These are phyloP conservation scores for Colletotrichum melonis DNA, from an alignment of 2,329 filamentous ascomycete species.

Conservation along the genomic window DNA sequence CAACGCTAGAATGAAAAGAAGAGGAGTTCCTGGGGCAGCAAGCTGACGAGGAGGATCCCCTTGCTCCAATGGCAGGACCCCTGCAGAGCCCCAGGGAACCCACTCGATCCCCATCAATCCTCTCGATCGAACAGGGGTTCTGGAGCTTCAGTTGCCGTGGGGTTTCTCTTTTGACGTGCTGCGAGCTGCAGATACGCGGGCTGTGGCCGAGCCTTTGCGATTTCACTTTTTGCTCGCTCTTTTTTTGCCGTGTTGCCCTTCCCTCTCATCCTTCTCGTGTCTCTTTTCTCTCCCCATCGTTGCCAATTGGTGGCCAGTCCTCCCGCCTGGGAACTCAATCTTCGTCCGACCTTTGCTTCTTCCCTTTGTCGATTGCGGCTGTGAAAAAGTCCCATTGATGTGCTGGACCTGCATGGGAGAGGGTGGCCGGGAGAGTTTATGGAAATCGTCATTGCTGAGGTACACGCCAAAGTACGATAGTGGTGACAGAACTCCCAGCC, in stretches of 20 bases:
- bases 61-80: constrained; percentile 25
- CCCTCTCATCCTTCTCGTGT: neutral
- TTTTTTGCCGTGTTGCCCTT: neutral
- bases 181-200: constrained; percentile 20
- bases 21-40: constrained; percentile 23
- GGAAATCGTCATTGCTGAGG: constrained; percentile 11
- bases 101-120: constrained; percentile 35
- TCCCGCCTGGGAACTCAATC: constrained; percentile 1
- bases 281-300: neutral
- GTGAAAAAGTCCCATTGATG: constrained; percentile 15
- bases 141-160: constrained; percentile 34
- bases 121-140: constrained; percentile 30
- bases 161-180: constrained; percentile 29
- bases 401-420: constrained; percentile 23
- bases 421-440: constrained; percentile 16
- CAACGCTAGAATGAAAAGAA: constrained; percentile 17
- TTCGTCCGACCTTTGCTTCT: constrained; percentile 13
- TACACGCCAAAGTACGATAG: constrained; percentile 1
- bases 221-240: neutral
- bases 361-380: neutral
- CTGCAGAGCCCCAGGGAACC: constrained; percentile 35
- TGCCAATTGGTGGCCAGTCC: neutral
- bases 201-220: neutral
- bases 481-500: neutral
- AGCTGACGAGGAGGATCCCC: constrained; percentile 23